These are phyloP conservation scores for Viola pubescens DNA, from an alignment of 441 rosid species.

Conservation along the genomic window DNA sequence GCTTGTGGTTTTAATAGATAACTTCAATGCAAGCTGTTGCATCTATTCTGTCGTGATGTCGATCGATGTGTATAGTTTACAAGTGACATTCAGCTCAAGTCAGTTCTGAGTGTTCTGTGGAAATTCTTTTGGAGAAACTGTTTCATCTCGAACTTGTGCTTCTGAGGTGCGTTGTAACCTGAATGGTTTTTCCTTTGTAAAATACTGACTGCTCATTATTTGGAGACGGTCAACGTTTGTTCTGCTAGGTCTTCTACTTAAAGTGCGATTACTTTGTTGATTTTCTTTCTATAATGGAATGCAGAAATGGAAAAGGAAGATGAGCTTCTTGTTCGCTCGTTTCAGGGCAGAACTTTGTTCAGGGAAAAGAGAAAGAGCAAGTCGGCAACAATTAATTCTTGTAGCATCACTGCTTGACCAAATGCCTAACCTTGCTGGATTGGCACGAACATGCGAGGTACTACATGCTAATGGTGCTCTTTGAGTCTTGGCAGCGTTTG, in stretches of 20 bases:
- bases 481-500: slow-evolving; percentile 5
- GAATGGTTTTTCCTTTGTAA: slow-evolving; percentile 10
- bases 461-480: slow-evolving; percentile 21
- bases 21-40: slow-evolving; percentile 58
- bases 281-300: slow-evolving; percentile 12
- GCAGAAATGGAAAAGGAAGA: slow-evolving; percentile 89
- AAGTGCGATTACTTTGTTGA: neutral
- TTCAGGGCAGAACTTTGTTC: slow-evolving; percentile 61
- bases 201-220: slow-evolving; percentile 3
- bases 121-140: slow-evolving; percentile 45
- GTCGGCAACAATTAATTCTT: slow-evolving; percentile 65
- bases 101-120: slow-evolving; percentile 56
- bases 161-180: slow-evolving; percentile 55
- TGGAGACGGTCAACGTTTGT: neutral
- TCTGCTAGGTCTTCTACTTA: neutral
- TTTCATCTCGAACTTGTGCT: slow-evolving; percentile 40
- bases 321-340: slow-evolving; percentile 60
- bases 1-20: slow-evolving; percentile 41
- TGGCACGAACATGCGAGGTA: slow-evolving; percentile 92
- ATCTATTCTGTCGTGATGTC: slow-evolving; percentile 45
- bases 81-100: slow-evolving; percentile 35
- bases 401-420: slow-evolving; percentile 92
- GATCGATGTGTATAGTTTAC: slow-evolving; percentile 23
- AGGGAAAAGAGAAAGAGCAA: slow-evolving; percentile 52
- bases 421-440: slow-evolving; percentile 93